phyloP scores from a whole-genome alignment of 164 flowering plant species.

The Vitis amurensis region DNA sequence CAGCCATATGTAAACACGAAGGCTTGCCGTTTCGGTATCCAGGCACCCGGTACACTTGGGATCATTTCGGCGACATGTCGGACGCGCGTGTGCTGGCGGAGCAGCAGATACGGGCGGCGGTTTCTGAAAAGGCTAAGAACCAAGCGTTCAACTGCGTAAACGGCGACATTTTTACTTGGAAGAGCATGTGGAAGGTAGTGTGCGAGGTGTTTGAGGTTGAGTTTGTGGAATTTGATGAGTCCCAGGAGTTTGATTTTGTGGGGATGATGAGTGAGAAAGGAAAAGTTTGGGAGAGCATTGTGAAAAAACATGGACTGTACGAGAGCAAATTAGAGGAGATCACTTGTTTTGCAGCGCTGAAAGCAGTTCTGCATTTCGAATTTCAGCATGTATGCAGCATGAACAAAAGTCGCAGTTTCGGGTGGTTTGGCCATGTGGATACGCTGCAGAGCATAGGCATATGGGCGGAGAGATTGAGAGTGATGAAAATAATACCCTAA shows the following conservation, averaged over 20 bases:
- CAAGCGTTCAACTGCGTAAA: conserved; percentile 21
- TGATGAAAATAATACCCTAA: conserved; percentile 26
- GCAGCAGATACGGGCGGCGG: conserved; percentile 36
- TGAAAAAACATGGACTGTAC: conserved; percentile 20
- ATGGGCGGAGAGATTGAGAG: conserved; percentile 22
- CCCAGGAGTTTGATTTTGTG: conserved; percentile 18
- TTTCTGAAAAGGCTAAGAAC: background rate
- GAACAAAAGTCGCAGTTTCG: conserved; percentile 30
- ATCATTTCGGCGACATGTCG: conserved; percentile 29
- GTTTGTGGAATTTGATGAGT: conserved; percentile 18
- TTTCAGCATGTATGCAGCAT: conserved; percentile 31
- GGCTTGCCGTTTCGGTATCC: conserved; percentile 31
- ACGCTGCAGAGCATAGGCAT: conserved; percentile 8
- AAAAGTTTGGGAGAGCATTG: conserved; percentile 24
- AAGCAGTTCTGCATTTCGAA: conserved; percentile 1
- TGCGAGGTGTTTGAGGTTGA: conserved; percentile 23
- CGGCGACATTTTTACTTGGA: conserved; percentile 39
- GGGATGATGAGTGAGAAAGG: conserved; percentile 23
- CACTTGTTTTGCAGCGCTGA: conserved; percentile 10
- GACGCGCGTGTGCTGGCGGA: conserved; percentile 28
- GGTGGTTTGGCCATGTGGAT: conserved; percentile 21
- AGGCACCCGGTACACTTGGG: conserved; percentile 32
- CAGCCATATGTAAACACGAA: conserved; percentile 21
- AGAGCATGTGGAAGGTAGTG: conserved; percentile 23
- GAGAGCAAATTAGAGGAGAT: conserved; percentile 26